A percentile compares a stretch with the other conserved stretches of the same genome.
Conservation (phyloP, 1,139 yeast genomes). For the Yamadazyma conglobata region DNA sequence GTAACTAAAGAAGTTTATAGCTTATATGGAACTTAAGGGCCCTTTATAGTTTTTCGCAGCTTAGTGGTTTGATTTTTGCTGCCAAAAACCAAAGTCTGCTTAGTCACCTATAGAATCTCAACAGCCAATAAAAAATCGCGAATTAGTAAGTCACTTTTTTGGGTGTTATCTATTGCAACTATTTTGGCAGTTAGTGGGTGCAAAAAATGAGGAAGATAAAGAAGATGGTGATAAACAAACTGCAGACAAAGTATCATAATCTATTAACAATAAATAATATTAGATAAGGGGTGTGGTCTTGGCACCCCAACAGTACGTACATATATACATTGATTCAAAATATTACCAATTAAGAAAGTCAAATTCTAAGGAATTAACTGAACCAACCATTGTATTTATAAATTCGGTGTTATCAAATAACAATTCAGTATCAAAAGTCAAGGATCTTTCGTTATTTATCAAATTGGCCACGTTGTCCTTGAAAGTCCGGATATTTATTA, state of each 20-base stretch:
- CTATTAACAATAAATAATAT: too few relatives aligned
- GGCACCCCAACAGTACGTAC: too few relatives aligned
- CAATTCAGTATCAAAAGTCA: conserved; percentile 3
- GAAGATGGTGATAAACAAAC: too few relatives aligned
- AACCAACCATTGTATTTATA: conserved; percentile 11
- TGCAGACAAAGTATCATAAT: too few relatives aligned
- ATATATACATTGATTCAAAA: too few relatives aligned
- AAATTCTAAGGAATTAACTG: conserved; percentile 6
- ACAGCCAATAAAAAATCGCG: conserved; percentile 13
- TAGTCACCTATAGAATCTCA: too few relatives aligned
- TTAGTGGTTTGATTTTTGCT: conserved; percentile 1
- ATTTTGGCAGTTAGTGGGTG: conserved; percentile 4
- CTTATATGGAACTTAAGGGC: too few relatives aligned
- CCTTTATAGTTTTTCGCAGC: too few relatives aligned
- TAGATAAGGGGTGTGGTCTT: too few relatives aligned
- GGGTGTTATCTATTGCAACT: conserved; percentile 11
- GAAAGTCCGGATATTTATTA: conserved; percentile 6
- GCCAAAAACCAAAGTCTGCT: neutral
- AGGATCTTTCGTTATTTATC: conserved; percentile 5
- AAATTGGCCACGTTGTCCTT: conserved; percentile 6
- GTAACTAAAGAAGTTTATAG: too few relatives aligned
- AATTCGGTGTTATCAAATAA: conserved; percentile 11
- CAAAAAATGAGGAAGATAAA: too few relatives aligned
- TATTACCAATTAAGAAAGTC: conserved; percentile 3
- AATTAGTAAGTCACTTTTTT: conserved; percentile 10